phyloP scores from a whole-genome alignment of 73 alveolate species.

The Blepharisma japonicum region DNA sequence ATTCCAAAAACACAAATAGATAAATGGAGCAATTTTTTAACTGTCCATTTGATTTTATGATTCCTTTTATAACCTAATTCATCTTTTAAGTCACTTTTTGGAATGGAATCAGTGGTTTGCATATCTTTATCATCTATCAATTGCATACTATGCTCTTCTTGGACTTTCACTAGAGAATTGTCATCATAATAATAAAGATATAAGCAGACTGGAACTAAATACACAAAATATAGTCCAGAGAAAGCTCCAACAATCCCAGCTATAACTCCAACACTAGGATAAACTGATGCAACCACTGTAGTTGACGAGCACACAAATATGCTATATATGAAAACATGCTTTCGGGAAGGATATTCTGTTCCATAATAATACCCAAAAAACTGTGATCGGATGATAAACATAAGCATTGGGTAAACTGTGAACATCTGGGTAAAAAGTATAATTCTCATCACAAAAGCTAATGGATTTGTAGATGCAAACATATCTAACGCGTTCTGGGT shows the following conservation, averaged over 20 bases:
- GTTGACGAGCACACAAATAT: constrained; percentile 17
- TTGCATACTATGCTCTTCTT: too few relatives aligned
- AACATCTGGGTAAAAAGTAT: constrained; percentile 44
- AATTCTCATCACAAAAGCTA: constrained; percentile 49
- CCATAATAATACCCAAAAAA: constrained; percentile 36
- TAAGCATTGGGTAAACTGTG: constrained; percentile 47
- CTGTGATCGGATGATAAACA: constrained; percentile 42
- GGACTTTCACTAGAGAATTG: too few relatives aligned
- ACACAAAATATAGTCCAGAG: constrained; percentile 45
- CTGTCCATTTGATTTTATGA: too few relatives aligned
- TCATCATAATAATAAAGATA: too few relatives aligned
- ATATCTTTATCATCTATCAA: too few relatives aligned
- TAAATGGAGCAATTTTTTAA: too few relatives aligned
- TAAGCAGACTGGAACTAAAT: neutral
- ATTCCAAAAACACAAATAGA: too few relatives aligned
- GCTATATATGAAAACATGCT: constrained; percentile 21
- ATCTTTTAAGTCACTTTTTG: too few relatives aligned
- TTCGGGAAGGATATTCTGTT: constrained; percentile 36
- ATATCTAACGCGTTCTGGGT: constrained; percentile 47
- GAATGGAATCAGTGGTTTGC: too few relatives aligned
- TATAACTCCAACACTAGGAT: constrained; percentile 57
- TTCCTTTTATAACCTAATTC: too few relatives aligned
- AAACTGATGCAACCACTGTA: constrained; percentile 38
- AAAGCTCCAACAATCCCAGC: constrained; percentile 52
- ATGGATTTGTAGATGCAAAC: constrained; percentile 36